Percentiles rank a stretch among this genome's conserved stretches.
Conservation (phyloP, 192 early-diverging fungal genomes). For the Coemansia sp. region DNA sequence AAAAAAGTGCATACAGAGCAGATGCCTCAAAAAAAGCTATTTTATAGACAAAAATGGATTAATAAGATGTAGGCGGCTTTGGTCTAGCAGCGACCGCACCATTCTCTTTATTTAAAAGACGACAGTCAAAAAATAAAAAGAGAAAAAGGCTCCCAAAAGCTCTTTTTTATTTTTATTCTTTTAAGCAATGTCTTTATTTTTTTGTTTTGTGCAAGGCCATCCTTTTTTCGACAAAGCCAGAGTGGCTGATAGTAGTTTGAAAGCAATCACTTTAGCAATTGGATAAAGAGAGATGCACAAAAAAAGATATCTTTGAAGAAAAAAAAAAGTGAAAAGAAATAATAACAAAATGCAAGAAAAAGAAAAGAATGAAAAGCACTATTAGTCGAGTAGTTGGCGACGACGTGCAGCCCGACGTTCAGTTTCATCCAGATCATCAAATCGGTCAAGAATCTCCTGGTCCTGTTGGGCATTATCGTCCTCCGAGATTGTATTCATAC, state of each 20-base stretch:
- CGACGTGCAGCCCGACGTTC: constrained; percentile 43
- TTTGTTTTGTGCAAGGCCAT: background rate
- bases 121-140: background rate
- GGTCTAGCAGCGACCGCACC: background rate
- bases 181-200: background rate
- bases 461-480: constrained; percentile 21
- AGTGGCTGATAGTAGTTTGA: background rate
- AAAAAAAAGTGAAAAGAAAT: background rate
- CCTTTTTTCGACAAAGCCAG: background rate
- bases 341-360: constrained; percentile 12
- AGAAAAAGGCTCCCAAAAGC: background rate
- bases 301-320: background rate
- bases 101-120: background rate
- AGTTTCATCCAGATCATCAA: constrained; percentile 21
- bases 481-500: constrained; percentile 48
- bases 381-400: constrained; percentile 27
- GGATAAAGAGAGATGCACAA: background rate
- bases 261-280: background rate
- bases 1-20: background rate
- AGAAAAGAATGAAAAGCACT: background rate
- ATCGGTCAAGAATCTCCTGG: background rate
- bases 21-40: background rate
- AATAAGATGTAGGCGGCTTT: background rate
- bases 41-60: background rate
- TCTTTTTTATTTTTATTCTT: background rate